These are phyloP conservation scores for Allium cepa DNA, from an alignment of 106 monocot genomes.

Conservation along the genomic window DNA sequence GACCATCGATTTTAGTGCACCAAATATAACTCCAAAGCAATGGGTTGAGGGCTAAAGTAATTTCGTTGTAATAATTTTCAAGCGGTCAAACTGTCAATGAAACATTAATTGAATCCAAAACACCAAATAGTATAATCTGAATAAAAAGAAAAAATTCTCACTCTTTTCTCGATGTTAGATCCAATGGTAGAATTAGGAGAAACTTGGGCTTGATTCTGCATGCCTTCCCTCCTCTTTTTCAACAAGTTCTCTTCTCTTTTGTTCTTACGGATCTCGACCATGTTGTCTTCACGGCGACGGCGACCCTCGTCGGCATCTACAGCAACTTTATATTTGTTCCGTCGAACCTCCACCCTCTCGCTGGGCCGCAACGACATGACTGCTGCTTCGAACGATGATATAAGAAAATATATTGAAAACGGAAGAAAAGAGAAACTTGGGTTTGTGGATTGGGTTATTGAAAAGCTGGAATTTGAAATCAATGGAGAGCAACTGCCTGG, in stretches of 20 bases:
- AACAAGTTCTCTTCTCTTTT: slow-evolving; percentile 41
- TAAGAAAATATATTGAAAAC: too few species aligned
- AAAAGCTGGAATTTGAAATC: too few species aligned
- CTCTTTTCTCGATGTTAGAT: slow-evolving; percentile 36
- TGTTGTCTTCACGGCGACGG: slow-evolving; percentile 45
- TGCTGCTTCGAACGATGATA: neutral
- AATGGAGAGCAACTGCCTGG: too few species aligned
- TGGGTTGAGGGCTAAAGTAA: too few species aligned
- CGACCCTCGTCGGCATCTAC: slow-evolving; percentile 58
- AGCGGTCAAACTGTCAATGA: too few species aligned
- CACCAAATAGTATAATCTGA: neutral
- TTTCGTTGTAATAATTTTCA: too few species aligned
- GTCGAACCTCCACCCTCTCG: slow-evolving; percentile 52
- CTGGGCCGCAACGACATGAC: slow-evolving; percentile 60
- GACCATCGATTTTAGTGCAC: too few species aligned
- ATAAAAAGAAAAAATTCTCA: slow-evolving; percentile 13
- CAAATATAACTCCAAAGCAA: too few species aligned
- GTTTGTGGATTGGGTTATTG: too few species aligned
- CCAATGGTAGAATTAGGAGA: slow-evolving; percentile 5
- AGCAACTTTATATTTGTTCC: slow-evolving; percentile 53
- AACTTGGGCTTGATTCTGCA: slow-evolving; percentile 19
- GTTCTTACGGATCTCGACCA: slow-evolving; percentile 58
- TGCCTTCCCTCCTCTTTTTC: slow-evolving; percentile 53
- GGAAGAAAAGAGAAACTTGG: too few species aligned
- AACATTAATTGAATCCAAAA: too few species aligned